Percentiles rank a stretch among this genome's conserved stretches.
Evolutionary conservation across 306 rosid genomes (phyloP).

Genomic region (Cucurbita moschata): DNA sequence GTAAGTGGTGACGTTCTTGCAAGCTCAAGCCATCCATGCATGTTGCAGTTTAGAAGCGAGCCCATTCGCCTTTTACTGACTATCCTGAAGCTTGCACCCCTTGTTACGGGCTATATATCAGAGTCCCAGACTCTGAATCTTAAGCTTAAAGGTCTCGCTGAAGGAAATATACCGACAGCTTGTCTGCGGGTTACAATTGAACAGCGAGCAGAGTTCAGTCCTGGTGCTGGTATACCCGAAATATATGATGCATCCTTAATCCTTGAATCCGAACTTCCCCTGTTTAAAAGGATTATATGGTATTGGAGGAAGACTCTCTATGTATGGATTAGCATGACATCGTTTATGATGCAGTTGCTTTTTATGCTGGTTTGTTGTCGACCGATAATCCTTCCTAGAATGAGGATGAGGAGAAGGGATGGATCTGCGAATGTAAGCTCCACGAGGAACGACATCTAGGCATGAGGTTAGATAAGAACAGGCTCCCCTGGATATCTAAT

Average conservation of each 20-base stretch:
- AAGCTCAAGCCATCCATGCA: conserved; percentile 59
- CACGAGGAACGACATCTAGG: conserved; percentile 2
- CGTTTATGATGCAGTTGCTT: conserved; percentile 33
- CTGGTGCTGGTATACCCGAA: conserved; percentile 83
- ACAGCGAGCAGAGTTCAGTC: conserved; percentile 50
- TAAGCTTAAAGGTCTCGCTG: conserved; percentile 46
- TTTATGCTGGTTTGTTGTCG: conserved; percentile 48
- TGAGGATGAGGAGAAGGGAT: conserved; percentile 37
- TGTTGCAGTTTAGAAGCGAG: conserved; percentile 64
- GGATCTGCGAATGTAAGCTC: conserved; percentile 16
- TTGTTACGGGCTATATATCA: conserved; percentile 44
- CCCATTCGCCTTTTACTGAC: conserved; percentile 52
- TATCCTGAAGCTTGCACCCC: conserved; percentile 52
- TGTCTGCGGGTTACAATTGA: conserved; percentile 59
- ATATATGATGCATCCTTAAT: conserved; percentile 50
- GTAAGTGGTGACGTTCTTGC: conserved; percentile 46
- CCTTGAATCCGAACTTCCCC: conserved; percentile 50
- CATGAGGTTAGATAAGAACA: conserved; percentile 8
- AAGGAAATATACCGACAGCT: conserved; percentile 46
- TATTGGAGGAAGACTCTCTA: conserved; percentile 62
- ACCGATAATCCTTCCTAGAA: conserved; percentile 38
- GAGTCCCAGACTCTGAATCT: conserved; percentile 55
- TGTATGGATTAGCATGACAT: conserved; percentile 46
- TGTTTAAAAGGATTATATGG: conserved; percentile 50
- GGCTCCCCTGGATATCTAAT: neutral